Base-by-base conservation (phyloP, 2,329 filamentous ascomycete genomes). In the Helicocarpus griseus region DNA sequence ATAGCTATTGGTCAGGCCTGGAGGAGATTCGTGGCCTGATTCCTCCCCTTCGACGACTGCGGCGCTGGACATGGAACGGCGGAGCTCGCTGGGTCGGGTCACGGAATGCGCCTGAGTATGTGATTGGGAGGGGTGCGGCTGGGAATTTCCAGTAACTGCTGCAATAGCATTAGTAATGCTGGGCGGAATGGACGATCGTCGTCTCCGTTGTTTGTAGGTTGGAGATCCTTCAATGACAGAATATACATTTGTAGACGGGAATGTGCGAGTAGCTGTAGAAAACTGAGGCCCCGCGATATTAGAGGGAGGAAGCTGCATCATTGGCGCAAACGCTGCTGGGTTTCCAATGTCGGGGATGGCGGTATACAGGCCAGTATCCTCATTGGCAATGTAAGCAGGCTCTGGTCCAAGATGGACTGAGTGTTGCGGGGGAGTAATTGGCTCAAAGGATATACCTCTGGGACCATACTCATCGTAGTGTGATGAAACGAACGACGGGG, bases 391-490 rank as follows among this genome's bases (percentile, higher is more conserved):
- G 74, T 97, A 98, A 8, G 93, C 89, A 8, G 93, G 89, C 75
- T 98, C 93, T 38, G 85, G 79, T 54, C 86, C 81, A 58, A 95
- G 84, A 56, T 81, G 83, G 53, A 93, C 73, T 13, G 87, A 82
- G 70, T 96, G 89, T 68, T 97, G 93, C 14, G 93, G 93, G 53
- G 93, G 93, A 0, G 93, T 98, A 60, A 98, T 83, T 49, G 93
- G 93, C 77, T 98, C 93, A 67, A 91, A 98, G 2, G 91, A 97
- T 63, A 97, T 83, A 48, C 89, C 93, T 53, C 93, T 86, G 67
- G 90, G 91, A 80, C 89, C 95, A 77, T 96, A 98, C 68, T 97
- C 91, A 66, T 97, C 93, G 63, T 91, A 95, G 63, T 96, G 90
- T 1, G 93, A 97, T n/a, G 93, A 97, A 49, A 95, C 90, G 64